Evolutionary conservation across 352 stramenopile species (phyloP), one percentile per base, ranked within the genome.

Genomic region (Phytopythium oedochilum): DNA sequence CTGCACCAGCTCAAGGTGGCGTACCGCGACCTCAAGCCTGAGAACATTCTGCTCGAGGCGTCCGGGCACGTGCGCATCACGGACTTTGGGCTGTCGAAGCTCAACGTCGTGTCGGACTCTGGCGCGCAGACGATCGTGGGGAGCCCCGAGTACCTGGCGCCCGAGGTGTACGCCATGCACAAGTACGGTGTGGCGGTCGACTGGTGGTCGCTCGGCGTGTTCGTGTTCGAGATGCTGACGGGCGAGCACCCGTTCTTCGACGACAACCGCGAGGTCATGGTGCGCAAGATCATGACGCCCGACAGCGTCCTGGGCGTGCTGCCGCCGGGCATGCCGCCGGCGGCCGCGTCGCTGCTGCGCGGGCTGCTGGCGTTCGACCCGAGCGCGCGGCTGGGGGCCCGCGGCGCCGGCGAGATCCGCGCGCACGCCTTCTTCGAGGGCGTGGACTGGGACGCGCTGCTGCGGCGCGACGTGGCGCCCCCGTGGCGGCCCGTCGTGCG

Each of bases 21-120:
- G 25, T 98, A 99, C 73, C 88, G 93, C n/a, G 92, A 98, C 63
- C 69, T 98, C 34, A 98, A 98, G 63, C 97, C 96, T 2, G 97
- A 99, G 70, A 99, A 99, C 63, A 92, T 95, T 44, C 55, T 94
- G 4, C 36, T 94, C 14, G 75, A 91, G 57, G 75, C 71, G 84
- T 70, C 80, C 44, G 97, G 97, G 1, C 97, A 99, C 64, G 70
- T 99, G 29, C 95, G 88, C 31, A 78, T 99, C 50, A 99, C 97
- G 15, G 97, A 99, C 76, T 99, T 99, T 88, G 81, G 83, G 1
- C 54, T 91, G 11, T 91, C 83, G 1, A 89, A 91, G 53, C 69
- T 87, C 23, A 86, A 88, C 22, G 80, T 91, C 11, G 77, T 88
- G 20, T 78, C 78, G 7, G 78, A 90, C 44, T 71, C 80, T 36